Percentiles rank a stretch among this genome's conserved stretches.
Conservation (phyloP, 2,329 filamentous ascomycete species). For the Xylaria sp. region DNA sequence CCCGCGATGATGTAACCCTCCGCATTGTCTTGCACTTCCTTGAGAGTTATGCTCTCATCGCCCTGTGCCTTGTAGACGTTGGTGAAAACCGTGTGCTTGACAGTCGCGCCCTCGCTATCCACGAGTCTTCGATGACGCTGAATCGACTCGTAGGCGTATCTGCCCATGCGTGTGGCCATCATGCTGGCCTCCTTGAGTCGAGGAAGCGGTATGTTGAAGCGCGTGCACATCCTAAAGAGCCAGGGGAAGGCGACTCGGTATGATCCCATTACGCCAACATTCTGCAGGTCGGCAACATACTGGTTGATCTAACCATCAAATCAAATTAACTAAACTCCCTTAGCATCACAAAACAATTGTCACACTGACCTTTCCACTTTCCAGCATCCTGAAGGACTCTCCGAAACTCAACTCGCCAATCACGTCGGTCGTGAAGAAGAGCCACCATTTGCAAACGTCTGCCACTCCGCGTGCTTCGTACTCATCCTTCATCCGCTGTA, state of each 20-base stretch:
- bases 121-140: conserved; percentile 18
- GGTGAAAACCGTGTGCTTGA: conserved; percentile 34
- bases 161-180: conserved; percentile 17
- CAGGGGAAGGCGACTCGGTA: conserved; percentile 30
- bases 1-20: conserved; percentile 44
- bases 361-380: conserved; percentile 40
- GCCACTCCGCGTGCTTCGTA: conserved; percentile 32
- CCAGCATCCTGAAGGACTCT: conserved; percentile 48
- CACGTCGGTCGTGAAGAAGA: conserved; percentile 50
- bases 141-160: conserved; percentile 28
- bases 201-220: conserved; percentile 28
- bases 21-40: conserved; percentile 18
- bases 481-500: conserved; percentile 42
- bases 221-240: conserved; percentile 22
- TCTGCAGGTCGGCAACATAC: conserved; percentile 38
- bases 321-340: neutral
- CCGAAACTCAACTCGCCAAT: conserved; percentile 51
- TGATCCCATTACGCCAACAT: conserved; percentile 18
- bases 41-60: conserved; percentile 21
- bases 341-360: neutral
- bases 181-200: conserved; percentile 16
- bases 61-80: conserved; percentile 34
- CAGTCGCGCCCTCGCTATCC: conserved; percentile 19
- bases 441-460: conserved; percentile 50
- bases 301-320: conserved; percentile 35